Base-by-base conservation (phyloP, 352 stramenopile genomes). In the Pythium phragmiticola region DNA sequence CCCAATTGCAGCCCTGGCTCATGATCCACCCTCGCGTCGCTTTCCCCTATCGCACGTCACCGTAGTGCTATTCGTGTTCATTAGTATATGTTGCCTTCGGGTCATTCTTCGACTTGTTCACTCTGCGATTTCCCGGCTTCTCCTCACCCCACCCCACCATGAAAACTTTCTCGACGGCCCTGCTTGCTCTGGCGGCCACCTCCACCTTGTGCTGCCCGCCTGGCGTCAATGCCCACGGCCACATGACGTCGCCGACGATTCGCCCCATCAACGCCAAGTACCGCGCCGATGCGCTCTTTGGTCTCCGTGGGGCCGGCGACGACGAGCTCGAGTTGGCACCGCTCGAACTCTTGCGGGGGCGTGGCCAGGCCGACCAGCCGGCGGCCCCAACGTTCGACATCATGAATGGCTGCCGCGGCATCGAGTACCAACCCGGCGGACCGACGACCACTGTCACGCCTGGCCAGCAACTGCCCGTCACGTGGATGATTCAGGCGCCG, bases 401-500 rank as follows among this genome's bases (percentile, higher is more conserved):
- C n/a, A 79, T 76, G 67, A 87, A 87, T 65, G 78, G 78, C 3
- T 87, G 76, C 53, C 76, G 78, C 41, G 78, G 76, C 23, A 76
- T 77, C 45, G 69, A 78, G 19, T 87, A 85, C 72, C 74, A 85
- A 46, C 54, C 57, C 2, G 63, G 46, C 17, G 78, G 77, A 54
- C 74, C 77, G 34, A 68, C 82, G 59, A 85, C 76, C 47, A 64
- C 64, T 21, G 65, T 87, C 59, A 57, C 66, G 47, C 60, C 76
- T 0, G 76, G 71, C 17, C 60, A 68, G 17, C 58, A 77, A 41
- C 73, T 88, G 47, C 48, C 75, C 28, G 68, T 87, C 23, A 57
- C 76, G 65, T 87, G 70, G 64, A 66, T 65, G 36, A 80, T 88
- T 61, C 75, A 88, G 72, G 79, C 77, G 8, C 79, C 76, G 2